Evolutionary conservation across 2,329 filamentous ascomycete genomes (phyloP), one percentile per base, ranked within the genome.

Genomic region (Penicillium psychrosexuale): DNA sequence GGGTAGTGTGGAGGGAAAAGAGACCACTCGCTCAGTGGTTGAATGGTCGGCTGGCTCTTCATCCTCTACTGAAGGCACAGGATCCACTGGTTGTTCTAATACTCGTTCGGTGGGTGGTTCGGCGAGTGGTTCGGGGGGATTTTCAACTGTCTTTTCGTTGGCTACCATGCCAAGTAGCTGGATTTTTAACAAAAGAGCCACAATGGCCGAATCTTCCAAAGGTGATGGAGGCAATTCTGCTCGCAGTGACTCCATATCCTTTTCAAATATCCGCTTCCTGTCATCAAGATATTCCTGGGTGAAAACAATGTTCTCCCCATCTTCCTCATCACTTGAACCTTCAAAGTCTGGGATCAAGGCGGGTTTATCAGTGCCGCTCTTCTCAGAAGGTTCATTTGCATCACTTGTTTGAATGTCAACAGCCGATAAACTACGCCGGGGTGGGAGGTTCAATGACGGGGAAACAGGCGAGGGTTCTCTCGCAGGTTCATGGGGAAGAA

Each of bases 231-330:
- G 78, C 52, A 78, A 67, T 59, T 76, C 73, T 7, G 73, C 69
- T 47, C 73, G 69, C 22, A 79, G 67, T 4, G 68, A 59, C 46
- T 73, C 64, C 69, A 79, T 75, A 48, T 78, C 75, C 53, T 72
- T 74, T 57, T 77, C 74, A 44, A 78, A 78, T 8, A 72, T 71
- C 37, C 67, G 68, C 58, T 78, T 77, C 15, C 75, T 71, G 59
- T 76, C 73, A 27, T 75, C 74, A 37, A 78, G 69, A 56, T 79
- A 77, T 42, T 78, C 77, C 46, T 80, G 75, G 11, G 75, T 78
- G 39, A 80, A 75, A 33, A 76, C 70, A 1, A 68, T 68, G 39
- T 72, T 72, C 51, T 77, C 76, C 47, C 77, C 75, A 43, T 78
- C 76, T 37, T 76, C 74, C 55, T 78, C 76, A n/a, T 77, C 74